Conservation (phyloP, 2,329 filamentous ascomycete species). For the Talaromyces marneffei region DNA sequence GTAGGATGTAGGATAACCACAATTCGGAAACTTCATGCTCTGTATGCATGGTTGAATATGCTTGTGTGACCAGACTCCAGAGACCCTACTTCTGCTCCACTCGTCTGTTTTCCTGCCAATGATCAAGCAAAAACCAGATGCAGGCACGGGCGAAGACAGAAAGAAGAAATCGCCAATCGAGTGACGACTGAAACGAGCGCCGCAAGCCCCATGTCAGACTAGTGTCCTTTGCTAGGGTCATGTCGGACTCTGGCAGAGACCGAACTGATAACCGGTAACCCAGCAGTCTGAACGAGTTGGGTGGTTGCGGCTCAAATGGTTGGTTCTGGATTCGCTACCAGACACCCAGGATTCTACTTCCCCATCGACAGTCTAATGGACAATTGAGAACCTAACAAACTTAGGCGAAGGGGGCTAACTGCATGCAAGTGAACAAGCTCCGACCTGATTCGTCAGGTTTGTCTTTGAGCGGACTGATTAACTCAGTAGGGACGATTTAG, state of each 20-base stretch:
- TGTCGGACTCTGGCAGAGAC: not conserved
- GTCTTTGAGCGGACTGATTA: not conserved
- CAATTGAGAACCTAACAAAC: not conserved
- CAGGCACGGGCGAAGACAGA: not conserved
- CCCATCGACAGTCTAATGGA: not conserved
- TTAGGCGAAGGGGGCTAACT: not conserved
- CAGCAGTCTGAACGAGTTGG: not conserved
- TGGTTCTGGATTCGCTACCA: not conserved
- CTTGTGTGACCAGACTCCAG: not conserved
- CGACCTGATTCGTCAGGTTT: not conserved
- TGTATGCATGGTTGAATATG: not conserved
- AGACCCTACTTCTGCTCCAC: not conserved
- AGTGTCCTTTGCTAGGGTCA: not conserved
- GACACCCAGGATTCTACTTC: not conserved
- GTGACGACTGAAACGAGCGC: not conserved
- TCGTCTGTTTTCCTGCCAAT: not conserved
- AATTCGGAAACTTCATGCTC: not conserved
- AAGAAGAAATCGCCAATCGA: not conserved
- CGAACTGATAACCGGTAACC: not conserved
- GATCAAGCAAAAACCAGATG: not conserved
- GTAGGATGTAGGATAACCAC: not conserved
- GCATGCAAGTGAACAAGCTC: not conserved
- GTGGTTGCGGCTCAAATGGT: constrained; percentile 9
- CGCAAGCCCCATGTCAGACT: not conserved
- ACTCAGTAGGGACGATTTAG: not conserved